Evolutionary conservation across 441 rosid species (phyloP), one percentile per base, ranked within the genome.

Genomic region (Corymbia citriodora): DNA sequence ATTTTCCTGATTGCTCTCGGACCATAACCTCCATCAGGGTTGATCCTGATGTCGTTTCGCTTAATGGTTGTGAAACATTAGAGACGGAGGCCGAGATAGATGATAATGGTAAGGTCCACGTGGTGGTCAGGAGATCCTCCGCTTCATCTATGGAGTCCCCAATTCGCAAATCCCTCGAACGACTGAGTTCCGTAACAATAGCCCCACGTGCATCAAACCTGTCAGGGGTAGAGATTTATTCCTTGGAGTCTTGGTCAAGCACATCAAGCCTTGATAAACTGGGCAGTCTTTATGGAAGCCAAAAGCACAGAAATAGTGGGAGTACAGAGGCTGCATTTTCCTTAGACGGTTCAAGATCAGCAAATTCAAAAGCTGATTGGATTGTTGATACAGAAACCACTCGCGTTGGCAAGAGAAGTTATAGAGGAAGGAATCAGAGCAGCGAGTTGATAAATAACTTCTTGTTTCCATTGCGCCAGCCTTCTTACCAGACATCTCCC

Each of bases 51-150:
- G 89, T 90, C 10, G 49, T 79, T 29, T 81, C 90, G 36, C 90
- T 90, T 52, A 48, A 59, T 57, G 90, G 88, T 65, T 1, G 48
- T 3, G 91, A 90, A 40, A 53, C 65, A 27, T 29, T 90, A 59
- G 90, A 90, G 88, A 83, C 90, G 14, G 91, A 90, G 14, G 88
- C 88, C 54, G 88, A 88, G 61, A 63, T 70, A 87, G 91, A 83
- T 54, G 85, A 11, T 40, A 65, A 88, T 40, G 91, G 91, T 33
- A 82, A 85, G 65, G 83, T 90, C 55, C 91, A 54, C 33, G 83
- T 88, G 21, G 52, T 86, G 48, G 85, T 90, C 31, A 68, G 89
- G 48, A 55, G 74, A 48, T 87, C 91, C 16, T 68, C 83, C 25
- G 7, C 7, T 17, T 87, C 72, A 15, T 68, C 81, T 2, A n/a